Conservation (phyloP, 306 rosid genomes). For the Corylus avellana region DNA sequence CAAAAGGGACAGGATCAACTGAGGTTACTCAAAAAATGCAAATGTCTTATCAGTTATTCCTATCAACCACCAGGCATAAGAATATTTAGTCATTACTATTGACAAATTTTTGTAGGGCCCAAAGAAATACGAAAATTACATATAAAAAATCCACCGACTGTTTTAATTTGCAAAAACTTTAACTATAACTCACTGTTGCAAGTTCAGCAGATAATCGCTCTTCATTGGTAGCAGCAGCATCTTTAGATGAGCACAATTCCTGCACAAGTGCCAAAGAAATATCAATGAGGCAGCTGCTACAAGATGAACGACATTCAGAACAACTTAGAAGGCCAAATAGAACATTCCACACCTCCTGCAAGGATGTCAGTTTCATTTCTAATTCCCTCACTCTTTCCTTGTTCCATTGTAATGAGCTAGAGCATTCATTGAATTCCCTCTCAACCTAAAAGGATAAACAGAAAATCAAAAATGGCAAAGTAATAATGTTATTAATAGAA, state of each 20-base stretch:
- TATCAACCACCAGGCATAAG: neutral
- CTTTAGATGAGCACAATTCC: slow-evolving; percentile 73
- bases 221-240: slow-evolving; percentile 71
- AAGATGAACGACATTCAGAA: slow-evolving; percentile 10
- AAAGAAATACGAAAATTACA: neutral
- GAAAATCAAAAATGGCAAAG: slow-evolving; percentile 7
- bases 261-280: slow-evolving; percentile 26
- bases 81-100: neutral
- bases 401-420: slow-evolving; percentile 75
- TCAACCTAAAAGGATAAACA: slow-evolving; percentile 51
- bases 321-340: slow-evolving; percentile 12
- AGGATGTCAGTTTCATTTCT: slow-evolving; percentile 59
- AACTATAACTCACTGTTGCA: slow-evolving; percentile 66
- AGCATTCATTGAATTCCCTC: slow-evolving; percentile 70
- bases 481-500: slow-evolving; percentile 4
- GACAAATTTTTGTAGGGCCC: neutral
- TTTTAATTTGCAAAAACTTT: slow-evolving; percentile 7
- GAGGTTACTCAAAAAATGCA: neutral
- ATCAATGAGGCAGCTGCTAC: slow-evolving; percentile 12
- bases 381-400: slow-evolving; percentile 80
- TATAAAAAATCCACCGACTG: neutral
- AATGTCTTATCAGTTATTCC: neutral
- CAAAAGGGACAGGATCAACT: neutral
- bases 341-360: slow-evolving; percentile 66
- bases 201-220: slow-evolving; percentile 74